phyloP scores from a whole-genome alignment of 257 asterid species.

The Nicotiana otophora region DNA sequence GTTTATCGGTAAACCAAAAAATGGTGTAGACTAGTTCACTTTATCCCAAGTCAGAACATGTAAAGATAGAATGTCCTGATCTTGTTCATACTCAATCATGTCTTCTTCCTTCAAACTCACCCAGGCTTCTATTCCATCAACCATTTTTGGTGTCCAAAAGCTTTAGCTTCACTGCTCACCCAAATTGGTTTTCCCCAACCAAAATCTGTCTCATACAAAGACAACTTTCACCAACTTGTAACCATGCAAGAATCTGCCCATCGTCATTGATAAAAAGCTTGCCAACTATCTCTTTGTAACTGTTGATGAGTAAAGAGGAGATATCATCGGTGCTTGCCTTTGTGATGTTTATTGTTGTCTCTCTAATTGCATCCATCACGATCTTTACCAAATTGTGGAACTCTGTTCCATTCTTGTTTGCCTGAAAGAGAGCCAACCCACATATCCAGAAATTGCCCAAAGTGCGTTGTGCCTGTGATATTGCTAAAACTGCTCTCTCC shows the following conservation, averaged over 20 bases:
- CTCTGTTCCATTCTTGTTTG: background rate
- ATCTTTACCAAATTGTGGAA: background rate
- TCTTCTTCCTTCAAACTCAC: background rate
- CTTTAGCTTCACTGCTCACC: background rate
- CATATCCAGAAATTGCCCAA: background rate
- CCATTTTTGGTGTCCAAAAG: background rate
- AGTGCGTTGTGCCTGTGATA: too few relatives aligned
- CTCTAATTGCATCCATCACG: background rate
- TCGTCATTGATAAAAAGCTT: background rate
- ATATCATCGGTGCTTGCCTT: background rate
- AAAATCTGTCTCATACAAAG: background rate
- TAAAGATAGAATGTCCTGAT: background rate
- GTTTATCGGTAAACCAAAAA: background rate
- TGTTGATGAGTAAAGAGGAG: background rate
- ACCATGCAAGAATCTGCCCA: background rate
- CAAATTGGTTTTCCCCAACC: background rate
- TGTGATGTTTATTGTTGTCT: background rate
- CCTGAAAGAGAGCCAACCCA: background rate
- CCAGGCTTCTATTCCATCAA: background rate
- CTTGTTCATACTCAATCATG: background rate
- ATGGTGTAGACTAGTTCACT: background rate
- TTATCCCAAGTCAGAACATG: background rate
- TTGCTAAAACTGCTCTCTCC: too few relatives aligned
- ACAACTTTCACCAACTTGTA: background rate
- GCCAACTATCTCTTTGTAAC: background rate